phyloP scores from a whole-genome alignment of 1,284 basidiomycete species.

The Apiotrichum brassicae region DNA sequence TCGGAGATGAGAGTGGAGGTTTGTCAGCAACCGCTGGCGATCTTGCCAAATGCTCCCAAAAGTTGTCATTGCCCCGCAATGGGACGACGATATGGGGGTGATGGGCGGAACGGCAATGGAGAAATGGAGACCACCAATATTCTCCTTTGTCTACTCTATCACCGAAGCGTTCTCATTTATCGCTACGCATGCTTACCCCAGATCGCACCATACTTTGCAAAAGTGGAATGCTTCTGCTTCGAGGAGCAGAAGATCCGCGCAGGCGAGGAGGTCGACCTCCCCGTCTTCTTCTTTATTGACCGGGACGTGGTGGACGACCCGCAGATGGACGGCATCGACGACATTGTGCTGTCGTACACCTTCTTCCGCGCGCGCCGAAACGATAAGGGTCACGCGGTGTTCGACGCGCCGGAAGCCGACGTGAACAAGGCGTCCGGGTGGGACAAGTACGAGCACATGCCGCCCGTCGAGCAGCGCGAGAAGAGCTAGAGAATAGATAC shows the following conservation, averaged over 20 bases:
- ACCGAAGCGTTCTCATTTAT: not conserved
- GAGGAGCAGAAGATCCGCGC: conserved; percentile 95
- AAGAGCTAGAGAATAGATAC: not conserved
- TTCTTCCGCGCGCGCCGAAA: conserved; percentile 91
- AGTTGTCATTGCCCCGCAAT: too few relatives aligned
- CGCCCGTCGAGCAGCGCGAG: not conserved
- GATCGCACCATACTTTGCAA: conserved; percentile 98
- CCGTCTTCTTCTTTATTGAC: conserved; percentile 97
- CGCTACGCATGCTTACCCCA: conserved; percentile 40
- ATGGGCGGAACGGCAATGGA: too few relatives aligned
- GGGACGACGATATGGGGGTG: too few relatives aligned
- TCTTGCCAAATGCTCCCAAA: too few relatives aligned
- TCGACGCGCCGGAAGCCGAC: conserved; percentile 71
- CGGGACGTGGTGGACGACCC: conserved; percentile 92
- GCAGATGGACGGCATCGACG: conserved; percentile 73
- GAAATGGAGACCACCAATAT: too few relatives aligned
- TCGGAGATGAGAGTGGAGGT: too few relatives aligned
- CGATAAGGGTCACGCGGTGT: conserved; percentile 70
- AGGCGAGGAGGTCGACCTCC: conserved; percentile 96
- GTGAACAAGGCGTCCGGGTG: conserved; percentile 71
- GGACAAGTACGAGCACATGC: conserved; percentile 39
- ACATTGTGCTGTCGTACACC: conserved; percentile 91
- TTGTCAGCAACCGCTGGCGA: too few relatives aligned
- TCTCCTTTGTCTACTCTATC: too few relatives aligned
- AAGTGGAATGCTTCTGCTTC: conserved; percentile 99